Percentiles rank a stretch among this genome's conserved stretches.
phyloP scores from a whole-genome alignment of 2,329 filamentous ascomycete genomes.

The Periconia sp. region DNA sequence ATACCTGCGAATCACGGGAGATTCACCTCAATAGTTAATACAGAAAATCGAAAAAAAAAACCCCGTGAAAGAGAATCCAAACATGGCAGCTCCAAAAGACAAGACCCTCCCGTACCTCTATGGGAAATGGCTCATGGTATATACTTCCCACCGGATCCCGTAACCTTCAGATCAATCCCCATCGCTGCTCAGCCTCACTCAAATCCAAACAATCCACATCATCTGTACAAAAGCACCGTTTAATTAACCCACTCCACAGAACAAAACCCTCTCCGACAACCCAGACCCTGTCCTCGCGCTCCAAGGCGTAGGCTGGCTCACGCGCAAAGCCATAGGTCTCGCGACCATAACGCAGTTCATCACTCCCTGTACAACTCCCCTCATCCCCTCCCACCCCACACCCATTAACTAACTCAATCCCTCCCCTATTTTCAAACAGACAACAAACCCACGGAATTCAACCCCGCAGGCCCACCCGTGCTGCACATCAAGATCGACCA shows the following conservation, averaged over 20 bases:
- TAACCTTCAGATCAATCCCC: not conserved
- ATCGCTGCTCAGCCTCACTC: too few species aligned
- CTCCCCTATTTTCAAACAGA: too few species aligned
- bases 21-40: too few species aligned
- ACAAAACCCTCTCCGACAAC: constrained; percentile 71
- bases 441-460: constrained; percentile 46
- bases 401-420: not conserved
- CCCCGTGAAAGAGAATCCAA: too few species aligned
- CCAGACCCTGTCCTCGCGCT: constrained; percentile 69
- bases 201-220: too few species aligned
- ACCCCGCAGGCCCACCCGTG: constrained; percentile 24
- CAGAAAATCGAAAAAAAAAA: constrained; percentile 3
- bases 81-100: constrained; percentile 42
- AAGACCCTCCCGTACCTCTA: constrained; percentile 38
- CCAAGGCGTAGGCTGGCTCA: constrained; percentile 60
- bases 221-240: not conserved
- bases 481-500: constrained; percentile 74
- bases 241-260: constrained; percentile 52
- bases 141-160: not conserved
- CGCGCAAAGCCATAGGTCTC: constrained; percentile 69
- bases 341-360: constrained; percentile 70
- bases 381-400: not conserved
- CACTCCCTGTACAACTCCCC: constrained; percentile 27
- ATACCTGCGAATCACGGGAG: too few species aligned
- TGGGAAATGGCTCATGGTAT: constrained; percentile 44